A percentile compares a stretch with the other conserved stretches of the same genome.
Conservation (phyloP, 1,284 basidiomycete species). For the Trichosporon asahii region DNA sequence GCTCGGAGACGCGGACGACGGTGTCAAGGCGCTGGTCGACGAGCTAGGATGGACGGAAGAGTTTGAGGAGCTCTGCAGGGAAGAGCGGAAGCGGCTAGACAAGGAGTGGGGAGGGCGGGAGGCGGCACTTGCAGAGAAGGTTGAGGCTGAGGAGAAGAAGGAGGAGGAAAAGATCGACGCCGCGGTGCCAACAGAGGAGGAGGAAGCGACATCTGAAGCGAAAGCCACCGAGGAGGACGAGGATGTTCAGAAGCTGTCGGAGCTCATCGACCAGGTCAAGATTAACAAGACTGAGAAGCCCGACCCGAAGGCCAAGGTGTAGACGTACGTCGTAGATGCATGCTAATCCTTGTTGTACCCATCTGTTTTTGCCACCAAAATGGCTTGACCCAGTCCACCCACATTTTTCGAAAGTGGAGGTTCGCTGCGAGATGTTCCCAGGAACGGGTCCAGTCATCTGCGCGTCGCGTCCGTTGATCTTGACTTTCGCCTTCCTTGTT, state of each 20-base stretch:
- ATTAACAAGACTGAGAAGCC: neutral
- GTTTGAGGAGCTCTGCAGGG: constrained; percentile 35
- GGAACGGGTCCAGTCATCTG: neutral
- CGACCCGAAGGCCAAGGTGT: neutral
- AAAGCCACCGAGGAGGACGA: constrained; percentile 13
- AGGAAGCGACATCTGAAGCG: neutral
- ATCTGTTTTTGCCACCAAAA: neutral
- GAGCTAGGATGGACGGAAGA: constrained; percentile 49
- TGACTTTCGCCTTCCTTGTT: neutral
- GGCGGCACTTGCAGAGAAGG: neutral
- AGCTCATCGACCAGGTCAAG: neutral
- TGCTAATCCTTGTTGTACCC: neutral
- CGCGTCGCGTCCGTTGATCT: neutral
- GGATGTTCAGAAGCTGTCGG: constrained; percentile 4
- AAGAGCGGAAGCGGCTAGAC: constrained; percentile 31
- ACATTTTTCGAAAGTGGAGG: neutral
- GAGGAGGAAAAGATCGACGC: neutral
- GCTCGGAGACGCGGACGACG: constrained; percentile 51
- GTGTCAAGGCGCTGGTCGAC: constrained; percentile 33
- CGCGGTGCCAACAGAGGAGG: neutral
- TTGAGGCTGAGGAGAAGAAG: neutral
- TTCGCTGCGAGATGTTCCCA: neutral
- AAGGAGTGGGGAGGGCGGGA: constrained; percentile 33
- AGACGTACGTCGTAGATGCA: constrained; percentile 1
- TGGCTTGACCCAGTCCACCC: neutral